Evolutionary conservation across 192 early-diverging fungal genomes (phyloP), one percentile per base, ranked within the genome.

Genomic region (Podila verticillata): DNA sequence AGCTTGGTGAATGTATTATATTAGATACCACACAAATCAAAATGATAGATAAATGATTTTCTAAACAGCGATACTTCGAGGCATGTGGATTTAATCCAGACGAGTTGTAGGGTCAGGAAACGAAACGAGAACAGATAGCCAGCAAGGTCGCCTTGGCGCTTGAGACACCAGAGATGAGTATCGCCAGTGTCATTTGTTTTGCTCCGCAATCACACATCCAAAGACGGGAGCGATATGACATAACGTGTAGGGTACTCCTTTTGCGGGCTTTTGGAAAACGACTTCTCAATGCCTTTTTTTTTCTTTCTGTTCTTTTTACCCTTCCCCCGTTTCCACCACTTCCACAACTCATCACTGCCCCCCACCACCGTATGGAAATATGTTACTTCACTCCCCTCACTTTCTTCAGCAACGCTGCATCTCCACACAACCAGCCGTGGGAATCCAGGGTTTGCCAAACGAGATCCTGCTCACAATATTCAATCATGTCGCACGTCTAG

Each of bases 391-490:
- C 10, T 54, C 22, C 2, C 49, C 49, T 22, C 22, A 54, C 51
- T 22, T 0, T 4, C 24, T 12, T 24, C 2, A 12, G 2, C 15
- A 19, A 24, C 3, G 22, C 8, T 7, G 24, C 6, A 7, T 3
- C 24, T 24, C 24, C 22, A 54, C 24, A n/a, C 4, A 20, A 54
- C 51, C 51, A 7, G 17, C 51, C 66, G 17, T n/a, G 7, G 8
- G 12, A 9, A 39, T 9, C 7, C 5, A 31, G 4, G n/a, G 19
- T 12, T 63, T 79, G 7, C 75, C 75, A 2, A 79, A 56, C 17
- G 75, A 79, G 54, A 6, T 79, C 2, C 58, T 79, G 28, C 58
- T 79, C 8, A 49, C 62, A 5, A 57, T 79, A 9, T 72, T 79
- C 24, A 48, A 36, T 12, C 49, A 66, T 10, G 48, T 71, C 0